These are phyloP conservation scores for Hygrophila difformis DNA, from an alignment of 257 asterid genomes.

Conservation along the genomic window DNA sequence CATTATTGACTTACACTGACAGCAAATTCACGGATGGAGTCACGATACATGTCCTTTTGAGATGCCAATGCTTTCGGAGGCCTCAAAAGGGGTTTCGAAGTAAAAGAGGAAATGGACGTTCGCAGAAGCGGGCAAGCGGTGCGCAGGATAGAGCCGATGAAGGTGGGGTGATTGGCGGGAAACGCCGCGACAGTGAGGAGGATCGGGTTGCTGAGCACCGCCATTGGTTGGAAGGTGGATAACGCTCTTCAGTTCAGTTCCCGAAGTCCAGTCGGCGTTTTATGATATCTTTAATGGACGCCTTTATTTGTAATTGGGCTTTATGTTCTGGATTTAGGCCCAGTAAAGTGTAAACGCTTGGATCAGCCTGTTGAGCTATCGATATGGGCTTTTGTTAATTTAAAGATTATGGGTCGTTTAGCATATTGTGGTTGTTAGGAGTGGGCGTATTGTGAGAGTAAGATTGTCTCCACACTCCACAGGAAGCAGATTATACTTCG, in stretches of 20 bases:
- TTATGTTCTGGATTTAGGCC: too few relatives aligned
- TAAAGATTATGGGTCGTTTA: too few relatives aligned
- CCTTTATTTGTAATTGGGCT: too few relatives aligned
- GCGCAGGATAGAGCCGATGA: constrained; percentile 15
- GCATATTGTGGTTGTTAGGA: too few relatives aligned
- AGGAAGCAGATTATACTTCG: too few relatives aligned
- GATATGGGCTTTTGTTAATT: too few relatives aligned
- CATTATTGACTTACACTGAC: constrained; percentile 29
- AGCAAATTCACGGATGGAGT: constrained; percentile 58
- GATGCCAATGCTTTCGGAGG: constrained; percentile 27
- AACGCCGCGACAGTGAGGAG: constrained; percentile 22
- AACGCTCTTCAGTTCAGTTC: neutral
- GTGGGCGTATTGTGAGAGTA: too few relatives aligned
- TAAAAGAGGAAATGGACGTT: neutral
- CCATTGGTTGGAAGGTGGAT: constrained; percentile 10
- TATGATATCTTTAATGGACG: too few relatives aligned
- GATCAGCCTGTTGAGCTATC: too few relatives aligned
- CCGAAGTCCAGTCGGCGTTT: too few relatives aligned
- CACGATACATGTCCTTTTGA: constrained; percentile 43
- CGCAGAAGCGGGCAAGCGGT: constrained; percentile 15
- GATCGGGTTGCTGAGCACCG: constrained; percentile 15
- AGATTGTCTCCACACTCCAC: too few relatives aligned
- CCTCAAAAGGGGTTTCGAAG: constrained; percentile 7
- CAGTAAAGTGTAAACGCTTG: too few relatives aligned
- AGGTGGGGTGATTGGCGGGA: constrained; percentile 32